Percentiles rank a stretch among this genome's conserved stretches.
Conservation (phyloP, 2,329 filamentous ascomycete genomes). For the Phaeomoniella chlamydospora region DNA sequence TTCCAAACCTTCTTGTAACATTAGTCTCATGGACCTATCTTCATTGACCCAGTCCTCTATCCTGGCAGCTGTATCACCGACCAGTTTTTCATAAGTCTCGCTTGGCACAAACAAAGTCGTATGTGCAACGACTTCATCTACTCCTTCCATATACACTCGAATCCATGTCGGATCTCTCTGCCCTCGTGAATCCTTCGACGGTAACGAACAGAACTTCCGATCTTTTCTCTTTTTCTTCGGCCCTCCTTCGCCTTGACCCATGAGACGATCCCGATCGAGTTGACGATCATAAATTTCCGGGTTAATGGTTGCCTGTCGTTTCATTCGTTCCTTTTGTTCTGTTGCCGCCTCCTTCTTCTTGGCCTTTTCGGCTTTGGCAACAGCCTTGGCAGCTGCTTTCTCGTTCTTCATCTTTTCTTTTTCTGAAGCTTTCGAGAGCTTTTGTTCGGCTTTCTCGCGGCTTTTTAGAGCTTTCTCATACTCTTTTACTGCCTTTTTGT, state of each 20-base stretch:
- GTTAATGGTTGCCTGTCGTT: conserved; percentile 9
- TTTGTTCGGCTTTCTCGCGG: conserved; percentile 21
- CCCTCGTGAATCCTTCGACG: conserved; percentile 39
- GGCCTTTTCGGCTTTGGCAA: conserved; percentile 1
- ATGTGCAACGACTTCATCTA: conserved; percentile 77
- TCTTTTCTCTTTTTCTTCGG: conserved; percentile 32
- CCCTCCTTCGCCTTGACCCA: conserved; percentile 17
- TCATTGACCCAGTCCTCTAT: conserved; percentile 59
- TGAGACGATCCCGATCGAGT: conserved; percentile 4
- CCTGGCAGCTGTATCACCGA: conserved; percentile 56
- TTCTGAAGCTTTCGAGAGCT: conserved; percentile 9
- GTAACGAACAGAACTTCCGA: conserved; percentile 68
- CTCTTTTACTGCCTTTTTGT: conserved; percentile 45
- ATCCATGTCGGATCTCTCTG: conserved; percentile 59
- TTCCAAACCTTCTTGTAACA: not conserved
- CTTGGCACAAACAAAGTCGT: conserved; percentile 66
- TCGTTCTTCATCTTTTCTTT: conserved; percentile 26
- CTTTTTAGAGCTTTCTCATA: conserved; percentile 55
- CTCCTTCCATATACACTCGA: conserved; percentile 62
- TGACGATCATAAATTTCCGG: conserved; percentile 7
- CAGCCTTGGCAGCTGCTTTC: conserved; percentile 15
- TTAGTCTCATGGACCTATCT: conserved; percentile 24
- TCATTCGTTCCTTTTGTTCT: conserved; percentile 9
- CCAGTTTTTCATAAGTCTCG: conserved; percentile 58
- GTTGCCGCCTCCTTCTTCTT: conserved; percentile 16